phyloP scores from a whole-genome alignment of 1,284 basidiomycete species.

The Puccinia novopanici region DNA sequence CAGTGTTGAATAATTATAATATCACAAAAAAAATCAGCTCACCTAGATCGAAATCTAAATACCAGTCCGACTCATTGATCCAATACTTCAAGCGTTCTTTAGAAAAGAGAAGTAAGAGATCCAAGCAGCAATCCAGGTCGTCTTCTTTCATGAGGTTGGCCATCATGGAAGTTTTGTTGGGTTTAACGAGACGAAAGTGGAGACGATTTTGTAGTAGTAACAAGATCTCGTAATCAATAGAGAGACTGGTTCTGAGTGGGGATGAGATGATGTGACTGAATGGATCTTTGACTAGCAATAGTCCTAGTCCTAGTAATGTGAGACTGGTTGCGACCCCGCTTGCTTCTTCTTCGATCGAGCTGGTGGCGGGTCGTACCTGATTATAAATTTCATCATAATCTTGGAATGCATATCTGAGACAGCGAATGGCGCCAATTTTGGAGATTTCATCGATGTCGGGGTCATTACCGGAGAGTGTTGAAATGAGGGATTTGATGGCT shows the following conservation, averaged over 20 bases:
- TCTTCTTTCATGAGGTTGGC: constrained; percentile 29
- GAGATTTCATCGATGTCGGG: constrained; percentile 30
- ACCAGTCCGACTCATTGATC: constrained; percentile 34
- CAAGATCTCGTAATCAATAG: constrained; percentile 41
- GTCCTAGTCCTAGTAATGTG: constrained; percentile 39
- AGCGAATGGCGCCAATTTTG: constrained; percentile 45
- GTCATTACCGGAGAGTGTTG: not conserved
- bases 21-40: not conserved
- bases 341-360: constrained; percentile 15
- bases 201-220: constrained; percentile 38
- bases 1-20: not conserved
- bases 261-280: constrained; percentile 24
- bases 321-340: constrained; percentile 29
- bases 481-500: constrained; percentile 44
- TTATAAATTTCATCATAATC: constrained; percentile 47
- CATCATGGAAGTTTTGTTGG: constrained; percentile 17
- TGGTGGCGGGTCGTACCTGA: not conserved
- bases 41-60: constrained; percentile 28
- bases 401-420: constrained; percentile 43
- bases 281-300: constrained; percentile 28
- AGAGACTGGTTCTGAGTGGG: not conserved
- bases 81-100: constrained; percentile 16
- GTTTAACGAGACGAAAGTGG: constrained; percentile 3
- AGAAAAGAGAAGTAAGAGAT: constrained; percentile 35
- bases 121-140: constrained; percentile 33